phyloP scores from a whole-genome alignment of 805 yeast species.

The Citeromyces nyonsensis region DNA sequence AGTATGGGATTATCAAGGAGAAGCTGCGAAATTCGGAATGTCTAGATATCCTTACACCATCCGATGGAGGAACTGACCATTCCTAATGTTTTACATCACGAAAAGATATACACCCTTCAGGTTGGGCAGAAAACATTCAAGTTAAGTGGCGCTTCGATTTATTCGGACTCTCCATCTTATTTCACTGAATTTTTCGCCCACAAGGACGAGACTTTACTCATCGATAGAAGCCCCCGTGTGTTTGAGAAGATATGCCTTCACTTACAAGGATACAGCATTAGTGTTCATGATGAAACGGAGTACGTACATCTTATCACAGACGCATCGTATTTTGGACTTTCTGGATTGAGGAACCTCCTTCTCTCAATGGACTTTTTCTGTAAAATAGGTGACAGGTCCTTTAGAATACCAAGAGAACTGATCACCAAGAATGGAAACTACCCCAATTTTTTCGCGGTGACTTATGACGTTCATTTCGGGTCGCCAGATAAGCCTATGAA shows the following conservation, averaged over 20 bases:
- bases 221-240: slow-evolving; percentile 61
- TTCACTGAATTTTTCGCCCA: slow-evolving; percentile 56
- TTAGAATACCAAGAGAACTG: slow-evolving; percentile 41
- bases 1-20: not conserved
- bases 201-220: slow-evolving; percentile 26
- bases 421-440: slow-evolving; percentile 47
- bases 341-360: slow-evolving; percentile 32
- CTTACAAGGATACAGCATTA: slow-evolving; percentile 66
- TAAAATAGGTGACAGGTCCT: slow-evolving; percentile 40
- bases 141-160: slow-evolving; percentile 72
- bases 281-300: slow-evolving; percentile 41
- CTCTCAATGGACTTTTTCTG: slow-evolving; percentile 39
- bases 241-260: slow-evolving; percentile 57
- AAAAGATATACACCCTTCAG: slow-evolving; percentile 51
- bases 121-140: slow-evolving; percentile 49
- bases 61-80: slow-evolving; percentile 21
- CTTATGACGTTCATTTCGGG: slow-evolving; percentile 32
- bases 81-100: slow-evolving; percentile 47
- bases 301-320: slow-evolving; percentile 53
- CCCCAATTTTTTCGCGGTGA: slow-evolving; percentile 65
- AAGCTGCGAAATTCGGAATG: no score
- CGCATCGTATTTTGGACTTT: slow-evolving; percentile 55
- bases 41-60: no score
- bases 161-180: slow-evolving; percentile 80
- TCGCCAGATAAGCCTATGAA: slow-evolving; percentile 25